Conservation (phyloP, 495 filamentous ascomycete species). For the Pseudotulostoma volvatum region DNA sequence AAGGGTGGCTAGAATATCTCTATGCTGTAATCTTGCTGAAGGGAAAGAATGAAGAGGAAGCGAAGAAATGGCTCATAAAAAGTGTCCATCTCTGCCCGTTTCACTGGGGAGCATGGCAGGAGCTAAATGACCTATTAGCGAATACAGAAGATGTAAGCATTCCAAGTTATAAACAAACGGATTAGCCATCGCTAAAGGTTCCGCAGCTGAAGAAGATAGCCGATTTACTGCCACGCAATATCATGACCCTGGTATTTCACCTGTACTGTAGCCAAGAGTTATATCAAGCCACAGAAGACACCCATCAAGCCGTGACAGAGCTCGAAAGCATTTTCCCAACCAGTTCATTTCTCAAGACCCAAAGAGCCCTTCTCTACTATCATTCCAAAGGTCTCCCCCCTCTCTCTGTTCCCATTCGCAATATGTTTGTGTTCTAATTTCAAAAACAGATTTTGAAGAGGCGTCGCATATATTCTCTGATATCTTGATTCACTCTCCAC, state of each 20-base stretch:
- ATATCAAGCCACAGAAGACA: constrained; percentile 59
- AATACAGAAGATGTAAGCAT: constrained; percentile 60
- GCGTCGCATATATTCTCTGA: constrained; percentile 72
- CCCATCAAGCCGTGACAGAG: constrained; percentile 55
- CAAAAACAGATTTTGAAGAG: constrained; percentile 50
- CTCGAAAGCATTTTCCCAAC: constrained; percentile 69
- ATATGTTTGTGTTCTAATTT: constrained; percentile 2
- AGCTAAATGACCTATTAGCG: constrained; percentile 59
- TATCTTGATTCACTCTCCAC: constrained; percentile 65
- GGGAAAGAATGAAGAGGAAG: constrained; percentile 71
- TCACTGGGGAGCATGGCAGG: constrained; percentile 95
- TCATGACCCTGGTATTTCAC: constrained; percentile 87
- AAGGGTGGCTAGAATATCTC: constrained; percentile 93
- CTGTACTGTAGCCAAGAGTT: constrained; percentile 79
- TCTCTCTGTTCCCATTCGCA: not conserved
- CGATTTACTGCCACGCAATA: constrained; percentile 61
- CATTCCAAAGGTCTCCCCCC: constrained; percentile 51
- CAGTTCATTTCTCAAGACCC: constrained; percentile 77
- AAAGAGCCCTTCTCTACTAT: constrained; percentile 74
- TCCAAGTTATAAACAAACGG: no score
- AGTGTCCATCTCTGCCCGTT: constrained; percentile 78
- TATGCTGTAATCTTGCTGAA: constrained; percentile 84
- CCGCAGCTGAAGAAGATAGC: constrained; percentile 39
- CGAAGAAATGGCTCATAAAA: constrained; percentile 63
- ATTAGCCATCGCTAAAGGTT: constrained; percentile 6